Percentiles rank a stretch among this genome's conserved stretches.
Conservation (phyloP, 352 stramenopile species). For the Phytophthora rubi region DNA sequence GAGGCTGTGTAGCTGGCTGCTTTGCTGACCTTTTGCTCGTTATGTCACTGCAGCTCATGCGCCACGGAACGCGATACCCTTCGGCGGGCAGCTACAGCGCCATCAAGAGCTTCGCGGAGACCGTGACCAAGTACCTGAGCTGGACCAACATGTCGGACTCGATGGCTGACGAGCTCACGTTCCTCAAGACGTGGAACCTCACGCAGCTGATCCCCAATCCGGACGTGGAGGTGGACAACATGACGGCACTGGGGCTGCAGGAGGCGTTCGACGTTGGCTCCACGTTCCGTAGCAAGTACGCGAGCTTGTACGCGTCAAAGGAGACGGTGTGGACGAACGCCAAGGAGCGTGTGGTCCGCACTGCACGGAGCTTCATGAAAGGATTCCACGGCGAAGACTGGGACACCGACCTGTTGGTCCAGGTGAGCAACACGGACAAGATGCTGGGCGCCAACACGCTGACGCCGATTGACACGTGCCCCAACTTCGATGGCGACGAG, state of each 20-base stretch:
- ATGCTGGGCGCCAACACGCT: slow-evolving; percentile 55
- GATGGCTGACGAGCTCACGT: slow-evolving; percentile 46
- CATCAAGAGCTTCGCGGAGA: slow-evolving; percentile 40
- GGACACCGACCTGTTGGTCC: slow-evolving; percentile 33
- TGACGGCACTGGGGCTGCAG: slow-evolving; percentile 49
- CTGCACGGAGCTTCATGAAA: slow-evolving; percentile 56
- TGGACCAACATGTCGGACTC: slow-evolving; percentile 36
- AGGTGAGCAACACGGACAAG: slow-evolving; percentile 49
- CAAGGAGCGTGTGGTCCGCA: slow-evolving; percentile 59
- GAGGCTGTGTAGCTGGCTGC: neutral
- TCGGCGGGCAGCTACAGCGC: slow-evolving; percentile 58
- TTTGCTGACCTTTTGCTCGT: neutral
- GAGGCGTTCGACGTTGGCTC: slow-evolving; percentile 52
- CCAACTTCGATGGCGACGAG: slow-evolving; percentile 42
- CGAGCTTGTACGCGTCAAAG: slow-evolving; percentile 46
- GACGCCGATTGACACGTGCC: slow-evolving; percentile 59
- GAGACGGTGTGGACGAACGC: slow-evolving; percentile 57
- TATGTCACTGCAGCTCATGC: slow-evolving; percentile 34
- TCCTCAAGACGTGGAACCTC: slow-evolving; percentile 55
- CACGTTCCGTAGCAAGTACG: slow-evolving; percentile 47
- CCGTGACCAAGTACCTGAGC: slow-evolving; percentile 37
- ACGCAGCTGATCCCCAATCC: slow-evolving; percentile 43
- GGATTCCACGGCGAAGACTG: slow-evolving; percentile 49
- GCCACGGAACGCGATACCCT: slow-evolving; percentile 64
- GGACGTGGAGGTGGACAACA: slow-evolving; percentile 58